Percentiles rank a stretch among this genome's conserved stretches.
These are phyloP conservation scores for Lodderomyces elongisporus DNA, from an alignment of 1,139 yeast genomes.

Conservation along the genomic window DNA sequence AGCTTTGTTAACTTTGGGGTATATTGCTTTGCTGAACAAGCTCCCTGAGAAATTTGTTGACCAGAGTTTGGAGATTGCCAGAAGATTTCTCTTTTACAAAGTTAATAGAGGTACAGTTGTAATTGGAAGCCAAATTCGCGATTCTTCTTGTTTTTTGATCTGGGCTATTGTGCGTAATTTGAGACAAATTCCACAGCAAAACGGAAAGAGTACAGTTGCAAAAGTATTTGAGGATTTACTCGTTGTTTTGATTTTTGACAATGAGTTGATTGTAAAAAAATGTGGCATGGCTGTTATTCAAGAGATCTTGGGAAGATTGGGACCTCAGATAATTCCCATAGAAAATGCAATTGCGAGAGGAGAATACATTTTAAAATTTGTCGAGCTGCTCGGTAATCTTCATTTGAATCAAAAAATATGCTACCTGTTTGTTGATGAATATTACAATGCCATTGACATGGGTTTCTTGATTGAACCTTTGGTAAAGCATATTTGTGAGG, in stretches of 20 bases:
- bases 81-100: conserved; percentile 48
- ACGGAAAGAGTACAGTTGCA: conserved; percentile 10
- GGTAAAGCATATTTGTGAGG: conserved; percentile 7
- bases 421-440: conserved; percentile 9
- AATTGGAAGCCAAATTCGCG: conserved; percentile 68
- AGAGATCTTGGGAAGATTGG: conserved; percentile 77
- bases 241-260: conserved; percentile 58
- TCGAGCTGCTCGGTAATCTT: conserved; percentile 43
- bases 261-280: conserved; percentile 67
- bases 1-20: conserved; percentile 33
- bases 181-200: conserved; percentile 5
- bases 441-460: conserved; percentile 9
- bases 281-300: conserved; percentile 87
- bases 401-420: conserved; percentile 6
- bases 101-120: conserved; percentile 46
- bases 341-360: conserved; percentile 22
- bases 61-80: conserved; percentile 26
- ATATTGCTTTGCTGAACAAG: conserved; percentile 24
- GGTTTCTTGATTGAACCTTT: conserved; percentile 8
- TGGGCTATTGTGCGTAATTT: conserved; percentile 37
- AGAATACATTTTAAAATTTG: conserved; percentile 40
- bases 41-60: conserved; percentile 26
- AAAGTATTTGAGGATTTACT: conserved; percentile 42
- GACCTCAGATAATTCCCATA: conserved; percentile 20
- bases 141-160: conserved; percentile 72